These are phyloP conservation scores for Leccinum solheimii DNA, from an alignment of 1,284 basidiomycete species.

Conservation along the genomic window DNA sequence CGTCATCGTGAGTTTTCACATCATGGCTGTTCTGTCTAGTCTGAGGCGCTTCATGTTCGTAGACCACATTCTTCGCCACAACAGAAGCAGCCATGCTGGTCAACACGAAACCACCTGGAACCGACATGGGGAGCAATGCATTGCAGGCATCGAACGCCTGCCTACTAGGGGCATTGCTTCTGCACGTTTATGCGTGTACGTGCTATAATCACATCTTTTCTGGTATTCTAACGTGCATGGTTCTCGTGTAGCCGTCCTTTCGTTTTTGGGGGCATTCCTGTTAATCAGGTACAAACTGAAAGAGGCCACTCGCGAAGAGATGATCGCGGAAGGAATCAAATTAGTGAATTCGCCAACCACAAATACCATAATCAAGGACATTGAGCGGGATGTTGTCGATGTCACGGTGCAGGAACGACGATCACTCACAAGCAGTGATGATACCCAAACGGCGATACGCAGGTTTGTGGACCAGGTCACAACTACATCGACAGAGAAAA, in stretches of 20 bases:
- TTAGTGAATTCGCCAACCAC: conserved; percentile 22
- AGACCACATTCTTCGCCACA: conserved; percentile 66
- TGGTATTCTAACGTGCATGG: neutral
- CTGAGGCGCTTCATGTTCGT: conserved; percentile 1
- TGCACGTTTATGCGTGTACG: conserved; percentile 56
- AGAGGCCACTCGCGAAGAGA: conserved; percentile 47
- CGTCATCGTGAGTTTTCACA: conserved; percentile 47
- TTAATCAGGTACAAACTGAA: conserved; percentile 55
- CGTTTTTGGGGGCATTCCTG: conserved; percentile 58
- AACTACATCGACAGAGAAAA: neutral
- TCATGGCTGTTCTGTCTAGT: neutral
- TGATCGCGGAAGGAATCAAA: conserved; percentile 31
- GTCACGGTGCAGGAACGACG: neutral
- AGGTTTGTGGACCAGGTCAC: neutral
- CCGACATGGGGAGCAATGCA: neutral
- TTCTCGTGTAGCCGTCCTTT: conserved; percentile 47
- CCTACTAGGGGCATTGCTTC: conserved; percentile 50
- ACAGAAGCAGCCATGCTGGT: conserved; percentile 54
- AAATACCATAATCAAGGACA: conserved; percentile 9
- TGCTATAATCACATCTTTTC: neutral
- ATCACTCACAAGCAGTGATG: neutral
- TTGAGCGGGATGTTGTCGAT: conserved; percentile 13
- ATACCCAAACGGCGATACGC: neutral
- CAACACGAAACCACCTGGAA: conserved; percentile 36
- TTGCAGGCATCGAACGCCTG: conserved; percentile 46